Percentiles rank a stretch among this genome's conserved stretches.
Evolutionary conservation across 2,329 filamentous ascomycete genomes (phyloP).

Genomic region (Cladophialophora psammophila): DNA sequence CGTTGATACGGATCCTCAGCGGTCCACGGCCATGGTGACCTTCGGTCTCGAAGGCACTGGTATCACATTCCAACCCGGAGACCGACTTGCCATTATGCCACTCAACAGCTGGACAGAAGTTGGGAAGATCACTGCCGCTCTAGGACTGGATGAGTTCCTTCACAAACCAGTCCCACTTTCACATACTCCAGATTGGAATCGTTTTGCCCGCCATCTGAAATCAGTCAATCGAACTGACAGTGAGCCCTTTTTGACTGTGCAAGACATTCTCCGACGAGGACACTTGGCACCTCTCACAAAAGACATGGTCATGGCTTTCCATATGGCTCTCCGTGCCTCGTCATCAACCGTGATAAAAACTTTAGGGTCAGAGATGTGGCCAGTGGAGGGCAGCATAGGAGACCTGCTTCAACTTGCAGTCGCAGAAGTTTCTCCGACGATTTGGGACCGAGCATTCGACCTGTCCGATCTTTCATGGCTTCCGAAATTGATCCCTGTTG

Average conservation of each 20-base stretch:
- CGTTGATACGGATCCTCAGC: slow-evolving; percentile 21
- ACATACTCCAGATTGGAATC: slow-evolving; percentile 20
- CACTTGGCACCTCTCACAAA: slow-evolving; percentile 31
- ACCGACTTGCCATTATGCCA: slow-evolving; percentile 31
- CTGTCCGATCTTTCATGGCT: slow-evolving; percentile 31
- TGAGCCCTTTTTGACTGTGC: slow-evolving; percentile 21
- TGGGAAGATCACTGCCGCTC: slow-evolving; percentile 28
- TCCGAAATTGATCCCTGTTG: slow-evolving; percentile 28
- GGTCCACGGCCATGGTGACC: slow-evolving; percentile 29
- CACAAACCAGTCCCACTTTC: slow-evolving; percentile 20
- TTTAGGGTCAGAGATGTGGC: slow-evolving; percentile 30
- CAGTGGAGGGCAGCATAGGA: slow-evolving; percentile 29
- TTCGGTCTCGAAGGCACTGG: slow-evolving; percentile 29
- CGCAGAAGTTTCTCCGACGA: slow-evolving; percentile 27
- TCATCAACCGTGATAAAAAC: slow-evolving; percentile 27
- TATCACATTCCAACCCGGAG: slow-evolving; percentile 31
- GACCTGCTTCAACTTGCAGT: slow-evolving; percentile 32
- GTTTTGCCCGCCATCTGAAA: slow-evolving; percentile 31
- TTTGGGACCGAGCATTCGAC: slow-evolving; percentile 31
- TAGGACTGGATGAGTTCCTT: slow-evolving; percentile 27
- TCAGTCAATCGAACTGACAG: slow-evolving; percentile 4
- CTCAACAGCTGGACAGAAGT: slow-evolving; percentile 31
- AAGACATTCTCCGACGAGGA: slow-evolving; percentile 30
- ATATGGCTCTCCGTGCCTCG: slow-evolving; percentile 29
- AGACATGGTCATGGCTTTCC: slow-evolving; percentile 24